phyloP scores from a whole-genome alignment of 23 red algal genomes.

The Gracilaria vermiculophylla region DNA sequence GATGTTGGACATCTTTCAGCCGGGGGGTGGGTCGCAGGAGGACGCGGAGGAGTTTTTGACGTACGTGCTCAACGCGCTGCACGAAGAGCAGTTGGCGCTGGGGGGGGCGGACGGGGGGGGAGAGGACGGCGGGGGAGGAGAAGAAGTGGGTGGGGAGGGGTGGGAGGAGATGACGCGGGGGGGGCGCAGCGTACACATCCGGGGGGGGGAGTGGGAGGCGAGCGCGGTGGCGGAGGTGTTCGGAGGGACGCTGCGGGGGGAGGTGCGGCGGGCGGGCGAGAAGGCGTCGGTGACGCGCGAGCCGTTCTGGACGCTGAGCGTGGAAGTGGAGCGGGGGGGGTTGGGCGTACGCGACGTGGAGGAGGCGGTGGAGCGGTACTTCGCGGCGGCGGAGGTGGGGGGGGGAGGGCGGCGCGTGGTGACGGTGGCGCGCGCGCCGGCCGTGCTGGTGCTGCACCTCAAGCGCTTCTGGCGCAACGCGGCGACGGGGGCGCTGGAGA shows the following conservation, averaged over 20 bases:
- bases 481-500: slow-evolving; percentile 48
- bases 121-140: background rate
- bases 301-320: slow-evolving; percentile 80
- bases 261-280: slow-evolving; percentile 60
- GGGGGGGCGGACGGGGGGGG: slow-evolving; percentile 20
- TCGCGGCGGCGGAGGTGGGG: slow-evolving; percentile 81
- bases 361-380: slow-evolving; percentile 75
- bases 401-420: slow-evolving; percentile 64
- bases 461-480: slow-evolving; percentile 81
- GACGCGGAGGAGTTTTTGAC: slow-evolving; percentile 94
- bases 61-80: slow-evolving; percentile 78
- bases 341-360: slow-evolving; percentile 43
- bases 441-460: slow-evolving; percentile 83
- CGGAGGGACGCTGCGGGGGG: slow-evolving; percentile 75
- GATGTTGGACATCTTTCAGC: slow-evolving; percentile 52
- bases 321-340: slow-evolving; percentile 70
- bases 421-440: slow-evolving; percentile 51
- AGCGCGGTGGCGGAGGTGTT: slow-evolving; percentile 72
- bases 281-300: slow-evolving; percentile 88
- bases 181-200: slow-evolving; percentile 76
- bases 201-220: slow-evolving; percentile 26
- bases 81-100: slow-evolving; percentile 80
- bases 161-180: slow-evolving; percentile 81
- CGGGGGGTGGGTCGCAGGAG: slow-evolving; percentile 67
- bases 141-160: slow-evolving; percentile 21